Base-by-base conservation (phyloP, 805 yeast genomes). In the Lipomyces sp. region DNA sequence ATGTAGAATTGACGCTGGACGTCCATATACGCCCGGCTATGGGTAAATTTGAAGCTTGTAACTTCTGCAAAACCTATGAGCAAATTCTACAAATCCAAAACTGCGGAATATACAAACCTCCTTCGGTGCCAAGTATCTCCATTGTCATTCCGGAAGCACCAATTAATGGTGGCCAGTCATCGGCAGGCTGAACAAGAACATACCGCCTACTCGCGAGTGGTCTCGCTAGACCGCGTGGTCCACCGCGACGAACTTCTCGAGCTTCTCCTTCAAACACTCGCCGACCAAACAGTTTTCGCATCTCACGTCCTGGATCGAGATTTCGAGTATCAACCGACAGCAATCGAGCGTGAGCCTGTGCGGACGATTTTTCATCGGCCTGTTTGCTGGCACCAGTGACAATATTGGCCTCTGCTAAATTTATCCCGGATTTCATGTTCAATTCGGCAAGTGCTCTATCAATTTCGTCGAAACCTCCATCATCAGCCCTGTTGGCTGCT, bases 31-130 rank as follows among this genome's bases (percentile, higher is more conserved):
- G 82, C 50, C 82, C 82, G 29, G 18, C 74, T 63, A 51, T 74
- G 76, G 6, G 69, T 72, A 71, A 89, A 86, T 67, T 82, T 84
- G 78, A 84, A 92, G 71, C 81, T 4, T 87, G 88, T 53, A 71
- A 70, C 74, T 82, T 76, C 72, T 60, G 48, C 1, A n/a, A n/a
- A 54, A 30, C n/a, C 13, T 24, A 34, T 51, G 3, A 30, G 56
- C n/a, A 29, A 48, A 8, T 24, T 24, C 37, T 42, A 29, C 37
- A 29, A 24, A 18, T 29, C 53, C 8, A 42, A 42, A 42, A 42
- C n/a, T 42, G 8, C 15, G 24, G 18, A 42, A 42, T n/a, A 42
- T 42, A 42, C 62, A 2, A 37, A 35, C 63, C 69, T 4, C 65
- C 69, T 11, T 70, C 53, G 3, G 70, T 61, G 15, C 53, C 70